Evolutionary conservation across 148 eudicot species (phyloP), one percentile per base, ranked within the genome.

Genomic region (Mesembryanthemum crystallinum): DNA sequence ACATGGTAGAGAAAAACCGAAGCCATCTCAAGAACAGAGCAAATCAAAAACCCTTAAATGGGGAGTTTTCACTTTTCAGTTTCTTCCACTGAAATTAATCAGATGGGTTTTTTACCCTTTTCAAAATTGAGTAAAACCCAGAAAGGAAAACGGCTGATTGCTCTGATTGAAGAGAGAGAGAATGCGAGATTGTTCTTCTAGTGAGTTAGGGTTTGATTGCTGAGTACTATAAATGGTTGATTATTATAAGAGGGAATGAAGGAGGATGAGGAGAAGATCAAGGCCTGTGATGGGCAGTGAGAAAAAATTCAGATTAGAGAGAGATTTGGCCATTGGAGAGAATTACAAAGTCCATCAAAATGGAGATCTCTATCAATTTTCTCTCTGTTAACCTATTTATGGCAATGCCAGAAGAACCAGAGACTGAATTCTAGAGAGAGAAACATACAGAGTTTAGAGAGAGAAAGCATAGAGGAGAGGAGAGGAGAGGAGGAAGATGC

Each of bases 1-100:
- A 95, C 98, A 77, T 95, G 98, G 63, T 92, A 89, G 77, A 95
- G 67, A 76, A 95, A 92, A 73, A 95, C 94, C 18, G 98, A 88
- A 49, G 95, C 91, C 98, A 94, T 93, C 42, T 5, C 39, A 29
- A 13, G 6, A 25, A 29, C 14, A 67, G 21, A 20, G 25, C 27
- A 61, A 60, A 66, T n/a, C 24, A 59, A 72, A 60, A 59, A 47
- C 59, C 45, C 71, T 51, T 24, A 24, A 14, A 45, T 29, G 9
- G 51, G 42, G 55, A 39, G 8, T 24, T 23, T 3, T 51, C 32
- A 43, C 14, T 45, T 62, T 35, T 39, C 30, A 4, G 25, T 51
- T 32, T 54, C 1, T 18, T 24, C 17, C 13, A 32, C 13, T 2
- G 61, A 33, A 77, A 33, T 74, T 59, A 65, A 67, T 51, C 72